A percentile compares a stretch with the other conserved stretches of the same genome.
Evolutionary conservation across 768 basidiomycete genomes (phyloP).

Genomic region (Scleroderma bovista): DNA sequence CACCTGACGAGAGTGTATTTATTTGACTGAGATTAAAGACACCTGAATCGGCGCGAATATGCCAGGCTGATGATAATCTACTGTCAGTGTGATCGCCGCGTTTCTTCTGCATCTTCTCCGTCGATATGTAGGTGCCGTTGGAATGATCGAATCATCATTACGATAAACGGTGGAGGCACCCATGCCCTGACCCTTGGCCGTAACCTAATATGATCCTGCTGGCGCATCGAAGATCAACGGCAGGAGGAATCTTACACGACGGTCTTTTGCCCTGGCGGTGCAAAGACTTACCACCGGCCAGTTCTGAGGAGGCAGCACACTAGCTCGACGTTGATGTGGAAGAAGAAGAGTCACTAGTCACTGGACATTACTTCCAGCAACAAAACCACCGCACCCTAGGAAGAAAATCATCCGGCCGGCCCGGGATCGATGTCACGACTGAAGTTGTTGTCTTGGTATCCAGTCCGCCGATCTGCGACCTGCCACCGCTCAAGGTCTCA

Average conservation of each 20-base stretch:
- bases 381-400: neutral
- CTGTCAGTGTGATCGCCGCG: constrained; percentile 34
- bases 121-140: constrained; percentile 23
- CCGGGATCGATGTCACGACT: too few relatives aligned
- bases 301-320: neutral
- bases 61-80: constrained; percentile 30
- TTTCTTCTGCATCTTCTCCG: constrained; percentile 25
- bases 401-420: too few relatives aligned
- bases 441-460: too few relatives aligned
- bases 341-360: neutral
- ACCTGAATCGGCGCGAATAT: constrained; percentile 27
- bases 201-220: constrained; percentile 7
- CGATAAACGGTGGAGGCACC: constrained; percentile 23
- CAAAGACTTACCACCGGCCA: neutral
- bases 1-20: constrained; percentile 13
- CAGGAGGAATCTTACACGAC: neutral
- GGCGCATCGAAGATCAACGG: neutral
- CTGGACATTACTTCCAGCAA: neutral
- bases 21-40: constrained; percentile 25
- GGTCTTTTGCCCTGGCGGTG: constrained; percentile 6
- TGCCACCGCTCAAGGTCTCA: too few relatives aligned
- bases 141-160: constrained; percentile 30
- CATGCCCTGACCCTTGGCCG: constrained; percentile 23
- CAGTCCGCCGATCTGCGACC: too few relatives aligned
- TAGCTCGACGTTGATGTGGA: neutral